Conservation (phyloP, 352 stramenopile species). For the Globisporangium canariense region DNA sequence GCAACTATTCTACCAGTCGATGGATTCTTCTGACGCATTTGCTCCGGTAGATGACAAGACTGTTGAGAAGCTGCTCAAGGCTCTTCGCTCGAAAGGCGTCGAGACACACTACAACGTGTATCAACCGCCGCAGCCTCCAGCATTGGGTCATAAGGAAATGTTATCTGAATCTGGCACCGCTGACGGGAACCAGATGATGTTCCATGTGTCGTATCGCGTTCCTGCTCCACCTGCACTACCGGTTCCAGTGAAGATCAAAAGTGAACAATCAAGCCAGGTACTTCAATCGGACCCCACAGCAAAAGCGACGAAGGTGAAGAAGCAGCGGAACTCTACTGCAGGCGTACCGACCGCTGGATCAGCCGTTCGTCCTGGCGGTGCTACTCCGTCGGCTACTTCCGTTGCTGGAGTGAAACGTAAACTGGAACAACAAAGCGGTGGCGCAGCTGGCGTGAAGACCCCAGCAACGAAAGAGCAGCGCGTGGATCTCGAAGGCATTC, state of each 20-base stretch:
- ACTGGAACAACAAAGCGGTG: constrained; percentile 40
- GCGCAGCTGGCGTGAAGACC: not conserved
- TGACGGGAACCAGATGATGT: constrained; percentile 40
- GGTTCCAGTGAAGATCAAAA: constrained; percentile 29
- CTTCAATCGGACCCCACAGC: constrained; percentile 18
- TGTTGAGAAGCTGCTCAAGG: constrained; percentile 40
- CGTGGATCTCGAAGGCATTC: constrained; percentile 75
- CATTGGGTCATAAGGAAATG: constrained; percentile 9
- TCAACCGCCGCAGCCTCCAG: constrained; percentile 37
- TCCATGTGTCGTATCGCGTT: constrained; percentile 67
- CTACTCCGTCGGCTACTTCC: constrained; percentile 2
- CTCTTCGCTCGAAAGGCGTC: constrained; percentile 52
- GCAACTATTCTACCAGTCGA: constrained; percentile 35
- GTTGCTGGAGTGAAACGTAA: constrained; percentile 61
- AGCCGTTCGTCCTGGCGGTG: constrained; percentile 14
- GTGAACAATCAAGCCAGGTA: constrained; percentile 23
- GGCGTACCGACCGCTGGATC: constrained; percentile 16
- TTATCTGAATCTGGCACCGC: constrained; percentile 26
- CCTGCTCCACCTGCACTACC: constrained; percentile 36
- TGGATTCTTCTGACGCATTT: constrained; percentile 16
- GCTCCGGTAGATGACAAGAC: constrained; percentile 21
- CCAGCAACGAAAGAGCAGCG: constrained; percentile 63
- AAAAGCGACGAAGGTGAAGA: constrained; percentile 59
- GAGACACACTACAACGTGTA: constrained; percentile 60
- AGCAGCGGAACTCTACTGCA: constrained; percentile 31